phyloP scores from a whole-genome alignment of 768 basidiomycete species.

The Pleurotus cornucopiae region DNA sequence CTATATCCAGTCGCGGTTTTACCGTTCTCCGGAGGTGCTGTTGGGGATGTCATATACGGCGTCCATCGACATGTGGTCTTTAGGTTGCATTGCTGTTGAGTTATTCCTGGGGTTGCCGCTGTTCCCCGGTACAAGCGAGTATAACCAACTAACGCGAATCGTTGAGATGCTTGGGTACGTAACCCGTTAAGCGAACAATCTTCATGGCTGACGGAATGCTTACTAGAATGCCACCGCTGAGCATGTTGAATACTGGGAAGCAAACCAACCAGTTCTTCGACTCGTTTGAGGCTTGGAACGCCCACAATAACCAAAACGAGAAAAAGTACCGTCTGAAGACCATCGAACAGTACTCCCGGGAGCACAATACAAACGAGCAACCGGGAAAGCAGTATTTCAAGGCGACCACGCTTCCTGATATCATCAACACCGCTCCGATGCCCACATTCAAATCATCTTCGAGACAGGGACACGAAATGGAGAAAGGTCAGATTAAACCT shows the following conservation, averaged over 20 bases:
- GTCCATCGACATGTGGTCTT: constrained; percentile 98
- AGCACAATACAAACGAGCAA: constrained; percentile 94
- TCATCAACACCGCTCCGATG: constrained; percentile 95
- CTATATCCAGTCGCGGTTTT: constrained; percentile 98
- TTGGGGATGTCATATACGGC: constrained; percentile 92
- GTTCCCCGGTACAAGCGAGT: constrained; percentile 98
- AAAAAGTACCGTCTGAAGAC: constrained; percentile 87
- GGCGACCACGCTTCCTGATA: constrained; percentile 88
- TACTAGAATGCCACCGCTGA: constrained; percentile 77
- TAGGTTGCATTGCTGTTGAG: constrained; percentile 98
- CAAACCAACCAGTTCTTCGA: constrained; percentile 95
- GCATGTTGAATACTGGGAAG: constrained; percentile 96
- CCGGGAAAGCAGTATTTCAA: constrained; percentile 99
- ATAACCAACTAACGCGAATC: constrained; percentile 95
- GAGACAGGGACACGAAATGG: constrained; percentile 76
- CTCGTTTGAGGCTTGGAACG: constrained; percentile 51
- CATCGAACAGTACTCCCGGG: constrained; percentile 92
- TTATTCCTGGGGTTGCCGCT: constrained; percentile 94
- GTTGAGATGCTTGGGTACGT: constrained; percentile 97
- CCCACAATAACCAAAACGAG: constrained; percentile 67
- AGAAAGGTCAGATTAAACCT: constrained; percentile 63
- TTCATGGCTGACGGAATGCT: background rate
- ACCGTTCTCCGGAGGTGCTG: constrained; percentile 95
- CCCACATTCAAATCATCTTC: constrained; percentile 70
- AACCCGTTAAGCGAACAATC: constrained; percentile 1